Evolutionary conservation across 2,329 filamentous ascomycete genomes (phyloP).

Genomic region (Tolypocladium tundrense): DNA sequence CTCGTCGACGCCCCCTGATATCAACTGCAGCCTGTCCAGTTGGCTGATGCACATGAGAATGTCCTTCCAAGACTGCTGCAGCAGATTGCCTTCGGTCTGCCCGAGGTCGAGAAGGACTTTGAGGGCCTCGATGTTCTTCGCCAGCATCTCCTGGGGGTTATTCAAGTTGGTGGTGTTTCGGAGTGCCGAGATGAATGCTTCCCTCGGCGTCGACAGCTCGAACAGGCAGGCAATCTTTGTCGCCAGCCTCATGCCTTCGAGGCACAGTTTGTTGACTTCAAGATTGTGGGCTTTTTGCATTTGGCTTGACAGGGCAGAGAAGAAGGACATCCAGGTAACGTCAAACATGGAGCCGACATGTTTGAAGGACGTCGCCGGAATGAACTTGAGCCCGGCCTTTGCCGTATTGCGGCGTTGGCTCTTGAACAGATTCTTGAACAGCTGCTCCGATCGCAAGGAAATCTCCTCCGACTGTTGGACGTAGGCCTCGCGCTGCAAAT

Average conservation of each 20-base stretch:
- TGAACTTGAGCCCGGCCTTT: constrained; percentile 63
- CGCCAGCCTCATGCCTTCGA: constrained; percentile 90
- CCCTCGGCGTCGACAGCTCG: constrained; percentile 82
- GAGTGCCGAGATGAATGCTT: constrained; percentile 88
- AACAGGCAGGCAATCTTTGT: constrained; percentile 91
- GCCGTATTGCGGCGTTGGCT: constrained; percentile 75
- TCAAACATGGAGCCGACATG: constrained; percentile 98
- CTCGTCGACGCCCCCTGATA: constrained; percentile 90
- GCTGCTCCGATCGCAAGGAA: constrained; percentile 58
- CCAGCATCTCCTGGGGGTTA: constrained; percentile 88
- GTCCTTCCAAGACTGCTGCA: constrained; percentile 90
- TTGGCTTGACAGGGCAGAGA: constrained; percentile 86
- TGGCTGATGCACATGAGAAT: constrained; percentile 92
- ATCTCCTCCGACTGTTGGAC: constrained; percentile 95
- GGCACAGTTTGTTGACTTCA: constrained; percentile 82
- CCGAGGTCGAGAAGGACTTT: constrained; percentile 87
- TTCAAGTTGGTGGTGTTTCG: constrained; percentile 93
- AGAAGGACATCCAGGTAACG: constrained; percentile 98
- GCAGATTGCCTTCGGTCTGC: constrained; percentile 80
- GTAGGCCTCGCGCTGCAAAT: constrained; percentile 86
- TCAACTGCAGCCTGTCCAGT: constrained; percentile 86
- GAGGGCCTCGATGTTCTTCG: constrained; percentile 91
- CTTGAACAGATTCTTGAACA: constrained; percentile 88
- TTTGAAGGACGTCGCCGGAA: constrained; percentile 85
- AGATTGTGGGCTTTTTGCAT: constrained; percentile 90